A percentile compares a stretch with the other conserved stretches of the same genome.
Evolutionary conservation across 108 stramenopile species (phyloP).

Genomic region (Fistulifera solaris): DNA sequence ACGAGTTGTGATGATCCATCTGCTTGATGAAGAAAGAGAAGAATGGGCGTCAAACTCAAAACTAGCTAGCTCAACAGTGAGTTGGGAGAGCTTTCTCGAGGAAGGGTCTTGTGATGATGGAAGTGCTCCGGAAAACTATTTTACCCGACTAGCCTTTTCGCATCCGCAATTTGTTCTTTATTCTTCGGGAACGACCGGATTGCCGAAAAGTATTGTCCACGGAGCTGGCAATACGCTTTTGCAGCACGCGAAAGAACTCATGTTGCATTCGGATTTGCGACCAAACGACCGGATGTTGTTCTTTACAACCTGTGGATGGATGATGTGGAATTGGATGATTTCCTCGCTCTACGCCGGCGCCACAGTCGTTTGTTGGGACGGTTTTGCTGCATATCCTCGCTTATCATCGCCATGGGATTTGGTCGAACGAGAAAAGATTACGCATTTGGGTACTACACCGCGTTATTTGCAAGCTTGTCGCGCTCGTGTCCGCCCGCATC

Average conservation of each 20-base stretch:
- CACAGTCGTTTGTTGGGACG: constrained; percentile 22
- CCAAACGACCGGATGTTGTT: constrained; percentile 29
- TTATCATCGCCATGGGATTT: constrained; percentile 24
- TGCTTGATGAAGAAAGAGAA: constrained; percentile 3
- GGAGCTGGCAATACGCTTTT: constrained; percentile 29
- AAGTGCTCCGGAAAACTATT: constrained; percentile 8
- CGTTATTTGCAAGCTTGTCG: constrained; percentile 28
- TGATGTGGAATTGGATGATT: constrained; percentile 42
- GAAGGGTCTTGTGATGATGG: constrained; percentile 14
- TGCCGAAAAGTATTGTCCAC: constrained; percentile 32
- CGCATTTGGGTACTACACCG: constrained; percentile 27
- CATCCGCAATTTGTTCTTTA: constrained; percentile 33
- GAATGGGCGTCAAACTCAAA: constrained; percentile 7
- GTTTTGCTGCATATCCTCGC: constrained; percentile 30
- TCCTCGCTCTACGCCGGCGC: constrained; percentile 21
- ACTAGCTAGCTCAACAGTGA: constrained; percentile 5
- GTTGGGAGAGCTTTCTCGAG: constrained; percentile 19
- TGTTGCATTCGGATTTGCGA: constrained; percentile 26
- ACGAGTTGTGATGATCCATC: constrained; percentile 14
- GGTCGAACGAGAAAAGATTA: constrained; percentile 17
- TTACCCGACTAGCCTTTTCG: no score
- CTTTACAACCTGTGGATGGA: constrained; percentile 34
- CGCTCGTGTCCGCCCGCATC: constrained; percentile 13
- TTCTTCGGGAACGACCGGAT: constrained; percentile 26
- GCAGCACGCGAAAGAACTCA: constrained; percentile 26